Conservation (phyloP, 2,329 filamentous ascomycete genomes). For the Exophiala aquamarina region DNA sequence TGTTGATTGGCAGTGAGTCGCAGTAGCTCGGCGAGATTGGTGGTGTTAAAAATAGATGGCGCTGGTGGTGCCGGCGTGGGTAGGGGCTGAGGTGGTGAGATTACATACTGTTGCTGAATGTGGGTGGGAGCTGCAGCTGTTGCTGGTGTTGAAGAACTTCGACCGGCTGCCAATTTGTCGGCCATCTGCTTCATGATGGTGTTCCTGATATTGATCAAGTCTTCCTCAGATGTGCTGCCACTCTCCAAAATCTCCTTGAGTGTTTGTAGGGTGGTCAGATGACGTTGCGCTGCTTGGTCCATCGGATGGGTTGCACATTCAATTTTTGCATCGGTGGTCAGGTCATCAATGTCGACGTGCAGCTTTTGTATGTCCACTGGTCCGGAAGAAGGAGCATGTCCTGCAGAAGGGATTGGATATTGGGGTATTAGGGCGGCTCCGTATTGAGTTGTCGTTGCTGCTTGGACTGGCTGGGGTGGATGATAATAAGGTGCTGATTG, state of each 20-base stretch:
- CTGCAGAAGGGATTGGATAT: slow-evolving; percentile 32
- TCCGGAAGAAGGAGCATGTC: slow-evolving; percentile 33
- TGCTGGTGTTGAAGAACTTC: slow-evolving; percentile 34
- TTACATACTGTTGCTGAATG: slow-evolving; percentile 31
- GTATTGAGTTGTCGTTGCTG: slow-evolving; percentile 27
- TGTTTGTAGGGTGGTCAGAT: slow-evolving; percentile 27
- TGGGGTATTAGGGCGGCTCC: slow-evolving; percentile 7
- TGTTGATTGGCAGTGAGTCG: slow-evolving; percentile 43
- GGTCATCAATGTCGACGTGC: slow-evolving; percentile 64
- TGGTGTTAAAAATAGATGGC: slow-evolving; percentile 38
- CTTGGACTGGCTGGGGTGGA: slow-evolving; percentile 14
- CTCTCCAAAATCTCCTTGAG: slow-evolving; percentile 30
- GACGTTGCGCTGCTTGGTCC: slow-evolving; percentile 25
- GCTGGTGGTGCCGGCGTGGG: slow-evolving; percentile 29
- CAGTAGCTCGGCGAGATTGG: slow-evolving; percentile 45
- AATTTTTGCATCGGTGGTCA: slow-evolving; percentile 29
- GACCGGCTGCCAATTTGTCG: slow-evolving; percentile 49
- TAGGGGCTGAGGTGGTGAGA: slow-evolving; percentile 32
- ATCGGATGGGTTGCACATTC: slow-evolving; percentile 29
- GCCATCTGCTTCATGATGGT: slow-evolving; percentile 27
- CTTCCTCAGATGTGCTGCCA: slow-evolving; percentile 22
- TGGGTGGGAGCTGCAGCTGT: slow-evolving; percentile 34
- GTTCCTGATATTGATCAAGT: slow-evolving; percentile 25
- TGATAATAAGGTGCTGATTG: slow-evolving; percentile 15
- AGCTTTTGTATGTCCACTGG: slow-evolving; percentile 65